Evolutionary conservation across 305 asterid genomes (phyloP), one percentile per base, ranked within the genome.

Genomic region (Fraxinus albicans): DNA sequence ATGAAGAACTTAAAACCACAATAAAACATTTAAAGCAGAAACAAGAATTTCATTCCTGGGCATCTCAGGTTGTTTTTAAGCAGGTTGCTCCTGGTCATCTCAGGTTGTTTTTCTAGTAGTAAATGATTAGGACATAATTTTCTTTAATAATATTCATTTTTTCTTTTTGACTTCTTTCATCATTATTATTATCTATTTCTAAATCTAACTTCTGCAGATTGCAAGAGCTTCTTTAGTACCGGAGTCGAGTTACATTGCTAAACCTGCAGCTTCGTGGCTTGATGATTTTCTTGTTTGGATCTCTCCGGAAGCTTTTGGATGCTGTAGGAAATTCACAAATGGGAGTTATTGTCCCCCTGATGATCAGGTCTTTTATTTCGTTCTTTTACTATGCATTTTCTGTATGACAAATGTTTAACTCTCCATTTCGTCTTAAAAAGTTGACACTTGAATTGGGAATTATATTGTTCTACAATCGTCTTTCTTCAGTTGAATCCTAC

Each of bases 241-340:
- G 9, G 94, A 93, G 87, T 91, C 98, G 63, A 96, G 99, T 85
- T 92, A 96, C 83, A 94, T 96, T 83, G 98, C 98, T 79, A 96
- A 96, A 90, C 99, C 99, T 8, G 98, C 99, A 72, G 98, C 99
- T 78, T 96, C 99, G 53, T 96, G 99, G 98, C 96, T 96, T 33
- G 98, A 47, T 47, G 55, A 47, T 47, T 47, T 47, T 47, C 55
- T 47, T 47, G 55, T 47, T 12, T 47, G 55, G 98, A 80, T 93
- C 77, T 94, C 98, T 69, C 98, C 98, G 34, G 98, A 94, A 90
- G 98, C 99, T 44, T 96, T 96, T 84, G 98, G 97, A 60, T 96
- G 99, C 89, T 96, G 99, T 87, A 86, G 99, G 83, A 96, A 96
- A 90, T 96, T 89, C 91, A 90, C 93, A 42, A 94, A 96, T 86